Percentiles rank a stretch among this genome's conserved stretches.
Conservation (phyloP, 306 rosid species). For the Sechiopsis laciniata region DNA sequence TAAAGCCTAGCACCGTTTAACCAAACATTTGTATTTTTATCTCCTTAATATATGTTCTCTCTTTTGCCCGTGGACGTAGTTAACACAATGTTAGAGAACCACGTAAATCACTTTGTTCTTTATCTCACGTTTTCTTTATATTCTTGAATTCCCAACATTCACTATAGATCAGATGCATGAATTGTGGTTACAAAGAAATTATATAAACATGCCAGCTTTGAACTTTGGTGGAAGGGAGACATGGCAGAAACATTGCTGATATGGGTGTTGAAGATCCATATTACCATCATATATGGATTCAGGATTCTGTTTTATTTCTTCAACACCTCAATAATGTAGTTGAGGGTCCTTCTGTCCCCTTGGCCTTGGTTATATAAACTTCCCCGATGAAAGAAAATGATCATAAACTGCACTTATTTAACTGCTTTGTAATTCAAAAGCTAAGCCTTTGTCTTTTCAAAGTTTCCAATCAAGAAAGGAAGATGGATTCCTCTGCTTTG, state of each 20-base stretch:
- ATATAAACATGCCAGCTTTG: conserved; percentile 1
- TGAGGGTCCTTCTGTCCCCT: conserved; percentile 21
- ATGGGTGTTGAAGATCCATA: neutral
- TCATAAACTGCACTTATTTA: neutral
- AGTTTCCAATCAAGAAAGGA: neutral
- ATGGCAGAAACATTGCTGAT: neutral
- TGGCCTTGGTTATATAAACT: neutral
- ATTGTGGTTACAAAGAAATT: neutral
- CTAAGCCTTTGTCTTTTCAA: neutral
- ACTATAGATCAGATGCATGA: neutral
- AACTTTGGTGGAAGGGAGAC: conserved; percentile 21
- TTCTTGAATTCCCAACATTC: neutral
- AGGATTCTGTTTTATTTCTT: conserved; percentile 10
- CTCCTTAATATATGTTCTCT: no score
- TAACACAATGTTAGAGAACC: no score
- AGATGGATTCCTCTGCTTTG: conserved; percentile 24
- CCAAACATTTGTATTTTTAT: no score
- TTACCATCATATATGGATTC: conserved; percentile 1
- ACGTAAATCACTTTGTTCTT: no score
- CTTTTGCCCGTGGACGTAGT: no score
- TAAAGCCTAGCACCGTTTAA: no score
- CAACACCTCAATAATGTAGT: neutral
- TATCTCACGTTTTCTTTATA: no score
- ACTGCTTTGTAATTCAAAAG: conserved; percentile 5
- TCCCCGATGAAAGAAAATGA: neutral